phyloP scores from a whole-genome alignment of 169 alveolate genomes.

The Plasmodium coatneyi region DNA sequence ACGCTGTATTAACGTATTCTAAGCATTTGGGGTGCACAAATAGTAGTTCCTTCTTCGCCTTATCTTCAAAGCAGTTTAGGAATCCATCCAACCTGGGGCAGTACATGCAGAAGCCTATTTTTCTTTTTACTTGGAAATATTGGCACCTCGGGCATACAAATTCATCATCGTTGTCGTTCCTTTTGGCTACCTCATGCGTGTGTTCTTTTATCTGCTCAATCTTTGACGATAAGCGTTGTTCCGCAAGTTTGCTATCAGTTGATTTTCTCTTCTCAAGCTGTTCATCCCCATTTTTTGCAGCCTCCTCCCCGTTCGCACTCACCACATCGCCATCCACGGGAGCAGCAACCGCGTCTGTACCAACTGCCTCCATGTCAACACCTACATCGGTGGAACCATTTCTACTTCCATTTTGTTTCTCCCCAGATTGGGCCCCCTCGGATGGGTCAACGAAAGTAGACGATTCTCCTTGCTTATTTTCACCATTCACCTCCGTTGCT shows the following conservation, averaged over 20 bases:
- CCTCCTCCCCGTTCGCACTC: neutral
- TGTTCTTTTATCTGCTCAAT: neutral
- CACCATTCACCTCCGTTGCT: neutral
- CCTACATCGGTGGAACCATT: neutral
- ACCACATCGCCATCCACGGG: neutral
- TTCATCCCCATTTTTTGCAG: neutral
- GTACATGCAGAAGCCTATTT: slow-evolving; percentile 51
- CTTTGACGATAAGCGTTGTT: neutral
- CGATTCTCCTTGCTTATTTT: neutral
- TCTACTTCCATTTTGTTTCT: neutral
- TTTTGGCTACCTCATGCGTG: neutral
- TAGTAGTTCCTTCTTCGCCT: slow-evolving; percentile 53
- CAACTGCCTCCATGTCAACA: neutral
- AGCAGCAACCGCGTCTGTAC: neutral
- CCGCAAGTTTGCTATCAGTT: neutral
- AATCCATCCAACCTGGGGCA: slow-evolving; percentile 76
- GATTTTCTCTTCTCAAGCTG: neutral
- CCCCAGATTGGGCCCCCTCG: neutral
- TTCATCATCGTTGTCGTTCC: slow-evolving; percentile 16
- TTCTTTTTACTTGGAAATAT: slow-evolving; percentile 58
- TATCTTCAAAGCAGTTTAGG: slow-evolving; percentile 73
- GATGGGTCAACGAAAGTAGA: neutral
- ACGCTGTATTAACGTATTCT: slow-evolving; percentile 71
- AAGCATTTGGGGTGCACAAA: slow-evolving; percentile 73
- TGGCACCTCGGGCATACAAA: slow-evolving; percentile 72